Evolutionary conservation across 2,329 filamentous ascomycete species (phyloP).

Genomic region (Beauveria scarabaeidicola): DNA sequence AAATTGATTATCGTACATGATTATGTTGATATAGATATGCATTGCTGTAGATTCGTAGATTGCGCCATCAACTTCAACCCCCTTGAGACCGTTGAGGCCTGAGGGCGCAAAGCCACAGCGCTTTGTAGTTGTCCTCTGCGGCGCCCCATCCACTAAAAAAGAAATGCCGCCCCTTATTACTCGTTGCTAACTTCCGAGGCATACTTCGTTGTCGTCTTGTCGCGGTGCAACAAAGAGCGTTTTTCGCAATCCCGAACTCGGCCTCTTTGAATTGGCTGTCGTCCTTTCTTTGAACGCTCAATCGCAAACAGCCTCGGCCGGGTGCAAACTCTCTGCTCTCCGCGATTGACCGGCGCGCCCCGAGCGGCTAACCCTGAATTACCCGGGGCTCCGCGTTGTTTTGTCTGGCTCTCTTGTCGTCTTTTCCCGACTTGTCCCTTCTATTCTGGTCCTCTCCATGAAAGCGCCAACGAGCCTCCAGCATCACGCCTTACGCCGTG

Average conservation of each 20-base stretch:
- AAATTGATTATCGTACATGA: too few species aligned
- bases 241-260: background rate
- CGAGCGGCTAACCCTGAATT: background rate
- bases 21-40: too few species aligned
- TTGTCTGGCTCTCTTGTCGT: background rate
- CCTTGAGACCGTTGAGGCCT: background rate
- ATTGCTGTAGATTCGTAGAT: background rate
- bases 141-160: background rate
- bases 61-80: background rate
- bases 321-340: background rate
- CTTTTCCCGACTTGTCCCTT: background rate
- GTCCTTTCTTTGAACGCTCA: background rate
- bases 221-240: background rate
- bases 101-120: background rate
- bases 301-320: background rate
- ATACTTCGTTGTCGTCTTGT: background rate
- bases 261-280: background rate
- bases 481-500: slow-evolving; percentile 6
- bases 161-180: background rate
- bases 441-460: background rate
- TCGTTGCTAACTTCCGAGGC: too few species aligned
- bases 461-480: background rate
- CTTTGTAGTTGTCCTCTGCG: background rate
- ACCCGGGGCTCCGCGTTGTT: background rate
- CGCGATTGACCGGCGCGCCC: background rate